Conservation (phyloP, 495 filamentous ascomycete genomes). For the Pyrenopolyporus hunteri region DNA sequence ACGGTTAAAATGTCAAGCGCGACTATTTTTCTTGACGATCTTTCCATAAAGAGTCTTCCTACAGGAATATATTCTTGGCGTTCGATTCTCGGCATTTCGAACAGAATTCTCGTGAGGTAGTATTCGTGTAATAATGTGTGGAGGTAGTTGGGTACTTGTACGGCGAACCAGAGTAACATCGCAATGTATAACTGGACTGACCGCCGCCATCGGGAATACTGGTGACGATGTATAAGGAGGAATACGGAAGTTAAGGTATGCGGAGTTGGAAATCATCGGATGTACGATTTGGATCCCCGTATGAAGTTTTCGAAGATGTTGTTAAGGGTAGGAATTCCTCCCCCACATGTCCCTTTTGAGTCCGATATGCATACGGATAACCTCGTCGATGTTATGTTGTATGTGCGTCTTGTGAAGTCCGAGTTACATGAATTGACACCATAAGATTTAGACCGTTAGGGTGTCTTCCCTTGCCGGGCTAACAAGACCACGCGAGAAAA, state of each 20-base stretch:
- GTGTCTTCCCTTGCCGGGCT: background rate
- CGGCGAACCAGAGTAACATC: background rate
- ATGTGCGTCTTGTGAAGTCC: constrained; percentile 11
- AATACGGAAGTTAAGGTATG: background rate
- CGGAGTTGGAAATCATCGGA: constrained; percentile 3
- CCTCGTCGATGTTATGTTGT: constrained; percentile 20
- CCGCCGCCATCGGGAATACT: no score
- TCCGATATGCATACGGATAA: background rate
- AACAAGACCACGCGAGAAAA: constrained; percentile 29
- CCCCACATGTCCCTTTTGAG: constrained; percentile 19
- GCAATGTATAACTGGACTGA: no score
- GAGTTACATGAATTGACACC: no score
- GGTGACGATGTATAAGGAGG: background rate
- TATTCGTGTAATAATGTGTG: no score
- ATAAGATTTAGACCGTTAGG: constrained; percentile 17
- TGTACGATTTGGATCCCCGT: constrained; percentile 7
- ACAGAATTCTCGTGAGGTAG: background rate
- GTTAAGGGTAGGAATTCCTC: constrained; percentile 18
- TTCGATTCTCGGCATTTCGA: constrained; percentile 4
- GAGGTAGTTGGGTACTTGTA: no score
- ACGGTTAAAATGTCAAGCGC: background rate
- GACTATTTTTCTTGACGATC: constrained; percentile 18
- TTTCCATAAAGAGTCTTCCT: background rate
- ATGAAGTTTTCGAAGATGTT: constrained; percentile 31
- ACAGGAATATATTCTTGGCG: constrained; percentile 1